These are phyloP conservation scores for Yamadazyma triangularis DNA, from an alignment of 1,139 yeast species.

Conservation along the genomic window DNA sequence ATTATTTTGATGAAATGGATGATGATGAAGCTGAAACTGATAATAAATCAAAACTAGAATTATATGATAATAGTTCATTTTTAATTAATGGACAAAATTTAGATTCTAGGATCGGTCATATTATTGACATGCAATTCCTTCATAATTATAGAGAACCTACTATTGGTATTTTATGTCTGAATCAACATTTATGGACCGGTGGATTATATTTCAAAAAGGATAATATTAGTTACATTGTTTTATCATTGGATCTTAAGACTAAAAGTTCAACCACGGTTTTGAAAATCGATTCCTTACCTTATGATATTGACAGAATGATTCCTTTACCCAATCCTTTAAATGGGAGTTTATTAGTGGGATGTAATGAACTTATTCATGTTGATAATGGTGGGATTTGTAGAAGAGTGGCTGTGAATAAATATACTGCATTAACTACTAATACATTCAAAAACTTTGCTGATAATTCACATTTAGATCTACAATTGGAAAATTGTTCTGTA, in stretches of 20 bases:
- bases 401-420: conserved; percentile 64
- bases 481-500: conserved; percentile 54
- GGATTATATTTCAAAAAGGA: conserved; percentile 58
- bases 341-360: conserved; percentile 69
- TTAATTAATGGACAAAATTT: conserved; percentile 55
- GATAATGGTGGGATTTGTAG: conserved; percentile 76
- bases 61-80: conserved; percentile 40
- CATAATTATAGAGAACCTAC: conserved; percentile 78
- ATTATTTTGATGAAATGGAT: conserved; percentile 36
- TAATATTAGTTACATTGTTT: conserved; percentile 54
- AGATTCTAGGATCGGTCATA: conserved; percentile 52
- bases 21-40: conserved; percentile 16
- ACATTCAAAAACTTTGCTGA: conserved; percentile 48
- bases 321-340: conserved; percentile 67
- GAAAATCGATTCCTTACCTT: conserved; percentile 64
- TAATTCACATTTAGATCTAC: conserved; percentile 47
- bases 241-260: conserved; percentile 63
- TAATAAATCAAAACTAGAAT: conserved; percentile 2
- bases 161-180: conserved; percentile 63
- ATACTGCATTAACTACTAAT: conserved; percentile 46
- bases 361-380: conserved; percentile 73
- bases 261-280: conserved; percentile 65
- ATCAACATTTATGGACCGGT: conserved; percentile 74
- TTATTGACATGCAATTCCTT: conserved; percentile 66
- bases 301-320: conserved; percentile 61